Conservation (phyloP, 208 protist species). For the Borovskyia barvae region DNA sequence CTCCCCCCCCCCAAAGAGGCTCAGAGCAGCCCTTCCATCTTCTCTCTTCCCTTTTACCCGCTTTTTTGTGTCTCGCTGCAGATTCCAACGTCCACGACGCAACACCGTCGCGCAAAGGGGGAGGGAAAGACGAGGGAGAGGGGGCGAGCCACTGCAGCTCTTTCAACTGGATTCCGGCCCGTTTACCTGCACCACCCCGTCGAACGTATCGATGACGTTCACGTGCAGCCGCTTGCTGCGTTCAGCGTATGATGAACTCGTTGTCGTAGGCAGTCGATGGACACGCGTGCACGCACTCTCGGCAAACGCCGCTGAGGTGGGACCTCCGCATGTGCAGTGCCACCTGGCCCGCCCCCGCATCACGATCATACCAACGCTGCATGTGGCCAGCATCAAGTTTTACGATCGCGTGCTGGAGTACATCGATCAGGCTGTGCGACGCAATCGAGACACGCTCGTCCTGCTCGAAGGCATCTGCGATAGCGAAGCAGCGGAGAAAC, state of each 20-base stretch:
- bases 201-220: constrained; percentile 25
- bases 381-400: constrained; percentile 79
- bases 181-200: no score
- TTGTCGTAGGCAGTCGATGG: constrained; percentile 83
- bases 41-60: neutral
- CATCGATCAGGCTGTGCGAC: constrained; percentile 65
- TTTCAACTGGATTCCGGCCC: no score
- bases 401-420: constrained; percentile 88
- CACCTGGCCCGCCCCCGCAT: constrained; percentile 50
- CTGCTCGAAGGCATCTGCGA: constrained; percentile 91
- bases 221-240: constrained; percentile 32
- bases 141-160: no score
- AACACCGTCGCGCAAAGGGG: no score
- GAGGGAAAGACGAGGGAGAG: neutral
- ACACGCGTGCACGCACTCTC: constrained; percentile 61
- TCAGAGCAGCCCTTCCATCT: neutral
- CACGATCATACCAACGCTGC: constrained; percentile 84
- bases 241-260: constrained; percentile 73
- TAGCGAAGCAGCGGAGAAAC: constrained; percentile 54
- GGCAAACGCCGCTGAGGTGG: constrained; percentile 15
- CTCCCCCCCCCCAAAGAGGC: neutral
- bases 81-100: no score
- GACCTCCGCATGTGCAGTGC: constrained; percentile 33
- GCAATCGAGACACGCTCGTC: constrained; percentile 64
- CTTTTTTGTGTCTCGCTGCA: no score